phyloP scores from a whole-genome alignment of 768 basidiomycete species.

The Gymnopilus dilepis region DNA sequence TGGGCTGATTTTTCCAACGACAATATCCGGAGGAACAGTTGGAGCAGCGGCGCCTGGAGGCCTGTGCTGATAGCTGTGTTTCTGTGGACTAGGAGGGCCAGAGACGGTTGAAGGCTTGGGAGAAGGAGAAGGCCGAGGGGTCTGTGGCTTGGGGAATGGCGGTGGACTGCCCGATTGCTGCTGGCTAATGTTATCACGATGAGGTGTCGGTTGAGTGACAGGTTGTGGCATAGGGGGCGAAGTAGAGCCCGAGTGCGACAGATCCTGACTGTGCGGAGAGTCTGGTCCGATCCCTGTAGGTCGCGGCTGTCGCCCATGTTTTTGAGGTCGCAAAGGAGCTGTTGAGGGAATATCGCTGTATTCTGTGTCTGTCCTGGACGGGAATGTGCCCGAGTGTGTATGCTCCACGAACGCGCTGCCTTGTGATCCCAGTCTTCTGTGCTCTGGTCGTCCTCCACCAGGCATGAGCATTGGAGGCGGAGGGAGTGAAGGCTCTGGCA shows the following conservation, averaged over 20 bases:
- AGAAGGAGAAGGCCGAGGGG: not conserved
- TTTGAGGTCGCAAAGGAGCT: constrained; percentile 23
- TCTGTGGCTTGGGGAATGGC: not conserved
- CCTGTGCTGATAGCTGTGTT: constrained; percentile 4
- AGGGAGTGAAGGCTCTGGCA: constrained; percentile 16
- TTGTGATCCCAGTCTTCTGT: not conserved
- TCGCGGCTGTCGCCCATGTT: not conserved
- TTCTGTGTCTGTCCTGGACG: not conserved
- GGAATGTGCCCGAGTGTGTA: not conserved
- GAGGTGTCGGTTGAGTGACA: not conserved
- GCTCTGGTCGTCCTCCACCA: not conserved
- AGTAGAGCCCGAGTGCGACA: not conserved
- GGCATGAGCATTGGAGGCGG: constrained; percentile 16
- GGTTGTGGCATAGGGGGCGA: not conserved
- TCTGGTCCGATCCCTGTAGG: constrained; percentile 1
- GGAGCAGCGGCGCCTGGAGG: constrained; percentile 18
- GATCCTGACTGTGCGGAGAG: not conserved
- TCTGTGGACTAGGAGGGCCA: constrained; percentile 1
- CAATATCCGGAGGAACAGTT: constrained; percentile 10
- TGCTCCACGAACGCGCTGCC: constrained; percentile 9
- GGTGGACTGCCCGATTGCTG: not conserved
- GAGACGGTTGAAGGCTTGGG: not conserved
- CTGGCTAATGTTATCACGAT: not conserved
- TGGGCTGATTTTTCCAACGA: not conserved
- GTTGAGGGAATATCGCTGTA: constrained; percentile 10